Evolutionary conservation across 148 eudicot genomes (phyloP).

Genomic region (Vaccinium darrowii): DNA sequence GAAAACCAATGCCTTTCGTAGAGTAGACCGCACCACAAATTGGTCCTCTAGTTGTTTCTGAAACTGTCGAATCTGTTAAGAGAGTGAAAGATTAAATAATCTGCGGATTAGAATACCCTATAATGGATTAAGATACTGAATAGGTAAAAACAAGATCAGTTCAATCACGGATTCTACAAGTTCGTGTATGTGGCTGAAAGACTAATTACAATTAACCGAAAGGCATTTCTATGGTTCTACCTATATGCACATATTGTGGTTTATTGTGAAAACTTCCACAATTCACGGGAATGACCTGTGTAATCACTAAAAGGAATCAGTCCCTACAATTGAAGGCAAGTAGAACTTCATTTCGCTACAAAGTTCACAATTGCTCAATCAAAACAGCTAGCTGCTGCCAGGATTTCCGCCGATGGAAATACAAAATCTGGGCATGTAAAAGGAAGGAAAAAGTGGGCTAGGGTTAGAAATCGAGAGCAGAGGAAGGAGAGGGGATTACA

Average conservation of each 20-base stretch:
- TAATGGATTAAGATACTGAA: not conserved
- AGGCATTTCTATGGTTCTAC: not conserved
- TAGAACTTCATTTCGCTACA: too few relatives aligned
- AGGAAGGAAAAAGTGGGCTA: too few relatives aligned
- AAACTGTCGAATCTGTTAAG: constrained; percentile 40
- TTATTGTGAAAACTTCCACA: not conserved
- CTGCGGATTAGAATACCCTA: not conserved
- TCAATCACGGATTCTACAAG: not conserved
- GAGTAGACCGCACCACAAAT: constrained; percentile 21
- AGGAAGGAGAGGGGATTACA: too few relatives aligned
- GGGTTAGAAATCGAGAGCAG: too few relatives aligned
- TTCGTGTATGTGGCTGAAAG: not conserved
- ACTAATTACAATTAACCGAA: not conserved
- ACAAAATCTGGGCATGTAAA: too few relatives aligned
- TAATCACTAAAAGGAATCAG: not conserved
- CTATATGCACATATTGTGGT: not conserved
- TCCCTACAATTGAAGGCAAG: too few relatives aligned
- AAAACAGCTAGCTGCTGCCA: too few relatives aligned
- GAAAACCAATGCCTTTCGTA: constrained; percentile 28
- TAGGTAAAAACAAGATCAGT: not conserved
- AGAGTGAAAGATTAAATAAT: not conserved
- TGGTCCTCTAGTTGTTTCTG: constrained; percentile 50
- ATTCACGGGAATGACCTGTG: not conserved
- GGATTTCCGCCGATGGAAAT: too few relatives aligned
- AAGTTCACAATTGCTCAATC: too few relatives aligned